These are phyloP conservation scores for Lactarius sanguifluus DNA, from an alignment of 768 basidiomycete genomes.

Conservation along the genomic window DNA sequence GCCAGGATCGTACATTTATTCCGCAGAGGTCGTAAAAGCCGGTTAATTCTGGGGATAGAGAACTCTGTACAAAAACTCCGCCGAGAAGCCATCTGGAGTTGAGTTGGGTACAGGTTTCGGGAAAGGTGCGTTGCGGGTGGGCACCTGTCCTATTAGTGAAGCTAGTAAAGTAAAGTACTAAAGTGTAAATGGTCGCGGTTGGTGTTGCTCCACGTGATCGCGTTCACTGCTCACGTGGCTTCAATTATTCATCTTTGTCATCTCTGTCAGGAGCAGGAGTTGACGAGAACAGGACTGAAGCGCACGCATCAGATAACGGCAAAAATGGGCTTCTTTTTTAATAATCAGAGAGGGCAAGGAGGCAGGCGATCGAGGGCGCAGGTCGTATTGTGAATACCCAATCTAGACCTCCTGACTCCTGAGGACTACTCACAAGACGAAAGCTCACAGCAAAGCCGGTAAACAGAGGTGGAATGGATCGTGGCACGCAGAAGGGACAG, in stretches of 20 bases:
- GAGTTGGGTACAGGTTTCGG: neutral
- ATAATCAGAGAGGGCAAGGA: no score
- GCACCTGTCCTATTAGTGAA: neutral
- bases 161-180: neutral
- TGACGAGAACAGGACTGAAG: no score
- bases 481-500: neutral
- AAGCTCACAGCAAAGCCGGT: no score
- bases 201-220: neutral
- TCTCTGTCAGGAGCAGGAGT: neutral
- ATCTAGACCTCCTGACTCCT: neutral
- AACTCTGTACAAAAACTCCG: conserved; percentile 30
- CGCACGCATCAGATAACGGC: neutral
- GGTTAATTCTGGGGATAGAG: conserved; percentile 43
- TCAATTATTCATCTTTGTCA: neutral
- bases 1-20: conserved; percentile 46
- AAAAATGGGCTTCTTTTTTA: neutral
- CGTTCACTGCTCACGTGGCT: neutral
- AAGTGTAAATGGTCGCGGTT: neutral
- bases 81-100: conserved; percentile 6
- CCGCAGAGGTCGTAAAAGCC: conserved; percentile 49
- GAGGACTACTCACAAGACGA: no score
- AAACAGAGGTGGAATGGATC: neutral
- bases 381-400: no score
- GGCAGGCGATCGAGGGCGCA: no score
- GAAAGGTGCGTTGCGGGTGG: no score